phyloP scores from a whole-genome alignment of 2,329 filamentous ascomycete genomes.

The Lachnellula cervina region DNA sequence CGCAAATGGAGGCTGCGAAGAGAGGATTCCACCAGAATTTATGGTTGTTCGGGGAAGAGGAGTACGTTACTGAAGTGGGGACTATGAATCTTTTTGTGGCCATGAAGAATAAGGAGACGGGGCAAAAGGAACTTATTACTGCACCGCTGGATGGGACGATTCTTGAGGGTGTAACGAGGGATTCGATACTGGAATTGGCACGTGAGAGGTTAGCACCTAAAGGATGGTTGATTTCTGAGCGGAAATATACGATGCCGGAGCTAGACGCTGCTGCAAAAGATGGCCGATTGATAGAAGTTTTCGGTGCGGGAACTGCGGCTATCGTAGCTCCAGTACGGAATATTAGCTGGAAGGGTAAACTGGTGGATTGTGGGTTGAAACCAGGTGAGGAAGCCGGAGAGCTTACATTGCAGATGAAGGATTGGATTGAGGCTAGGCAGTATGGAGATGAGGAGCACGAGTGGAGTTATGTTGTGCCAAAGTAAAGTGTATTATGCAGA shows the following conservation, averaged over 20 bases:
- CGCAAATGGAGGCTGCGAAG: constrained; percentile 85
- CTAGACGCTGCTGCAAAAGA: constrained; percentile 76
- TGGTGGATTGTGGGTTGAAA: constrained; percentile 78
- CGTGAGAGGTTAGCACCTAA: constrained; percentile 75
- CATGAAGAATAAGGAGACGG: constrained; percentile 78
- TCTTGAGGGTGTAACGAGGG: constrained; percentile 87
- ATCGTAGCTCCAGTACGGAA: constrained; percentile 86
- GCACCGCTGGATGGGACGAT: constrained; percentile 95
- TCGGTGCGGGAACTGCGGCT: constrained; percentile 89
- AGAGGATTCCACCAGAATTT: constrained; percentile 97
- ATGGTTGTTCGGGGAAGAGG: constrained; percentile 94
- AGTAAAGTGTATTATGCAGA: background rate
- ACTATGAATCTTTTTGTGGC: constrained; percentile 98
- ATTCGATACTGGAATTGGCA: constrained; percentile 83
- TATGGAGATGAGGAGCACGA: constrained; percentile 89
- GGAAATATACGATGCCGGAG: constrained; percentile 88
- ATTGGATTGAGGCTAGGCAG: constrained; percentile 93
- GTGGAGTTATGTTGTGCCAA: constrained; percentile 65
- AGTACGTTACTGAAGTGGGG: constrained; percentile 94
- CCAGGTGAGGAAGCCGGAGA: constrained; percentile 82
- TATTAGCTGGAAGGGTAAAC: constrained; percentile 81
- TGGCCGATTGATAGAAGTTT: constrained; percentile 85
- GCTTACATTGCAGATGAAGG: constrained; percentile 81
- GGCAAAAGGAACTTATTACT: constrained; percentile 89
- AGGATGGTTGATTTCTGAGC: constrained; percentile 84